These are phyloP conservation scores for Leccinum pellstonianum DNA, from an alignment of 768 basidiomycete genomes.

Conservation along the genomic window DNA sequence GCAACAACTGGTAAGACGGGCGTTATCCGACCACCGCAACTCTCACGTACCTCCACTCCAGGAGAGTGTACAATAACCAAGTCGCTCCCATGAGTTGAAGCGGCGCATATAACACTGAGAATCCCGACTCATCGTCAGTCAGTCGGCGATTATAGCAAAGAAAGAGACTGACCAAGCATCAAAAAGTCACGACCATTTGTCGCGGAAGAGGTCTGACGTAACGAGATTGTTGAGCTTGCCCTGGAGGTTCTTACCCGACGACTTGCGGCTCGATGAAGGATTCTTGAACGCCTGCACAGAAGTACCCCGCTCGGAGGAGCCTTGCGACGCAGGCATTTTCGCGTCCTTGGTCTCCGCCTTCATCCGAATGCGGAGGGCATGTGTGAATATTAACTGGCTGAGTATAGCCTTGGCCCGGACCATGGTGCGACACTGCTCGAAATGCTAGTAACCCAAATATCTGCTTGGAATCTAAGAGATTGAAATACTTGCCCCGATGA, in stretches of 20 bases:
- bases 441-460: background rate
- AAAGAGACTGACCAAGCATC: background rate
- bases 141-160: background rate
- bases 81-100: conserved; percentile 1
- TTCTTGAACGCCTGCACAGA: background rate
- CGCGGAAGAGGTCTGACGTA: conserved; percentile 1
- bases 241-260: background rate
- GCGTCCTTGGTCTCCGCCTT: background rate
- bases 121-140: background rate
- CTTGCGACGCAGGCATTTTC: background rate
- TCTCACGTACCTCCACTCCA: conserved; percentile 1
- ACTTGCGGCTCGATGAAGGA: background rate
- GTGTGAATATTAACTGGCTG: conserved; percentile 4
- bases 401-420: conserved; percentile 4
- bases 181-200: conserved; percentile 4
- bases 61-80: conserved; percentile 4
- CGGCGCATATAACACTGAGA: background rate
- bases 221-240: conserved; percentile 6
- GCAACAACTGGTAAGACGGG: background rate
- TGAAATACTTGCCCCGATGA: background rate
- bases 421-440: background rate
- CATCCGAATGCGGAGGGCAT: conserved; percentile 3
- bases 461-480: background rate
- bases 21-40: too few relatives aligned
- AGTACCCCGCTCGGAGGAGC: background rate